Conservation (phyloP, 2,329 filamentous ascomycete species). For the Conoideocrella luteorostrata region DNA sequence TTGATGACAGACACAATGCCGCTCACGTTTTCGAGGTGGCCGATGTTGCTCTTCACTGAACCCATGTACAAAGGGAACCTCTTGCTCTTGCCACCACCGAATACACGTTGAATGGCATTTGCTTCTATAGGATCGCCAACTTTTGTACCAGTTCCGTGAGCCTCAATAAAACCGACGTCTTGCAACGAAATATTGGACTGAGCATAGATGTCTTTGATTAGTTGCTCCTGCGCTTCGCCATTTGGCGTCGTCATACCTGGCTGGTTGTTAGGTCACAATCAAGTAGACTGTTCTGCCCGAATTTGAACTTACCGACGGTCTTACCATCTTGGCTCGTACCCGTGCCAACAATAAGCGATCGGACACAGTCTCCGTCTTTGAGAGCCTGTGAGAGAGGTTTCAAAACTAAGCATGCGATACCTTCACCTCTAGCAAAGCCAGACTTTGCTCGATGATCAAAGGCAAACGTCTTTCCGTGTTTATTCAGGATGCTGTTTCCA, state of each 20-base stretch:
- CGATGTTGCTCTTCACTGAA: constrained; percentile 45
- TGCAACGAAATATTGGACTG: constrained; percentile 19
- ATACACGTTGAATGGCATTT: constrained; percentile 37
- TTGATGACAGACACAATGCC: constrained; percentile 47
- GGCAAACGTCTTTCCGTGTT: constrained; percentile 44
- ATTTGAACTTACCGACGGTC: constrained; percentile 18
- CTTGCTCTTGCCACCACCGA: constrained; percentile 30
- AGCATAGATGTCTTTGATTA: constrained; percentile 32
- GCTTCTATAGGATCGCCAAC: constrained; percentile 51
- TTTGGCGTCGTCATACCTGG: constrained; percentile 53
- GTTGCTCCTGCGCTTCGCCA: constrained; percentile 36
- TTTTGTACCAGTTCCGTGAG: constrained; percentile 50
- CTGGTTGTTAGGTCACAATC: not conserved
- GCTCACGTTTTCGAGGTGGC: constrained; percentile 44
- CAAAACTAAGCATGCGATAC: constrained; percentile 47
- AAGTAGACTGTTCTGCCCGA: no score
- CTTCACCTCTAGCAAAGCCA: constrained; percentile 58
- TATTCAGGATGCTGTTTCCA: constrained; percentile 31
- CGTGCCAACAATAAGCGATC: constrained; percentile 43
- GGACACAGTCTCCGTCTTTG: constrained; percentile 46
- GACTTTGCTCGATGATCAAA: constrained; percentile 20
- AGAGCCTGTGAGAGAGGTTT: constrained; percentile 51
- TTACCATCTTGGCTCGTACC: constrained; percentile 51
- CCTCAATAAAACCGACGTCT: constrained; percentile 34
- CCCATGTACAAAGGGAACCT: constrained; percentile 37